Evolutionary conservation across 2,329 filamentous ascomycete genomes (phyloP).

Genomic region (Sporothrix sp.): DNA sequence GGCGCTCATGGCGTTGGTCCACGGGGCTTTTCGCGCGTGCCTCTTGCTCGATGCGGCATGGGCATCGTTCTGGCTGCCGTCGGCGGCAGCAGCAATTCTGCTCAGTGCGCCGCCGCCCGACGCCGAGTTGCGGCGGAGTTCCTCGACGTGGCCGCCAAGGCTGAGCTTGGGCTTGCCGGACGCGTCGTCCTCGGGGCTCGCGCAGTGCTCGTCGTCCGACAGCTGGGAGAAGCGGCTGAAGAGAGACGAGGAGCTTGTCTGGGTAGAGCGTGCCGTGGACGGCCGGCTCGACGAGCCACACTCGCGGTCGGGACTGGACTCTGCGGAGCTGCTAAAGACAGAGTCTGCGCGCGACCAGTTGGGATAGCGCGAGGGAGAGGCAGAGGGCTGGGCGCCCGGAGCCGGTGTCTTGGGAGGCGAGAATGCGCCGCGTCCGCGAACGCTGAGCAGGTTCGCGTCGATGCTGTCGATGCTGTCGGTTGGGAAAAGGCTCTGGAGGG

Average conservation of each 20-base stretch:
- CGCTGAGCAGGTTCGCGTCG: conserved; percentile 21
- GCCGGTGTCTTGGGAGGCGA: conserved; percentile 53
- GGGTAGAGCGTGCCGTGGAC: conserved; percentile 49
- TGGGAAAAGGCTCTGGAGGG: not conserved
- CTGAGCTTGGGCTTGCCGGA: conserved; percentile 23
- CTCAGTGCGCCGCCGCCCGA: conserved; percentile 7
- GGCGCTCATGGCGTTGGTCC: conserved; percentile 55
- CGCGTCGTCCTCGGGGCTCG: conserved; percentile 39
- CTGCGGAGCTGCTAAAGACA: conserved; percentile 42
- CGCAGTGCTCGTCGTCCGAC: conserved; percentile 47
- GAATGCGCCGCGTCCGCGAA: conserved; percentile 32
- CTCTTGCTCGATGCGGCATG: no score
- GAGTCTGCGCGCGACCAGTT: conserved; percentile 49
- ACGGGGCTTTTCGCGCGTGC: conserved; percentile 40
- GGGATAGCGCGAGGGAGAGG: conserved; percentile 40
- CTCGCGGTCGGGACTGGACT: conserved; percentile 51
- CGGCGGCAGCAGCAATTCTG: not conserved
- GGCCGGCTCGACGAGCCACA: conserved; percentile 41
- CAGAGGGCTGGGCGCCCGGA: conserved; percentile 34
- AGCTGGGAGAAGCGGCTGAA: conserved; percentile 47
- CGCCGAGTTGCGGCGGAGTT: conserved; percentile 12
- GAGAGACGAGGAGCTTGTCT: conserved; percentile 44
- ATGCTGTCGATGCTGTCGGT: conserved; percentile 22
- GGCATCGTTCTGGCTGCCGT: not conserved
- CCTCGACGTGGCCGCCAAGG: not conserved